Evolutionary conservation across 306 rosid species (phyloP), one percentile per base, ranked within the genome.

Genomic region (Astragalus membranaceus): DNA sequence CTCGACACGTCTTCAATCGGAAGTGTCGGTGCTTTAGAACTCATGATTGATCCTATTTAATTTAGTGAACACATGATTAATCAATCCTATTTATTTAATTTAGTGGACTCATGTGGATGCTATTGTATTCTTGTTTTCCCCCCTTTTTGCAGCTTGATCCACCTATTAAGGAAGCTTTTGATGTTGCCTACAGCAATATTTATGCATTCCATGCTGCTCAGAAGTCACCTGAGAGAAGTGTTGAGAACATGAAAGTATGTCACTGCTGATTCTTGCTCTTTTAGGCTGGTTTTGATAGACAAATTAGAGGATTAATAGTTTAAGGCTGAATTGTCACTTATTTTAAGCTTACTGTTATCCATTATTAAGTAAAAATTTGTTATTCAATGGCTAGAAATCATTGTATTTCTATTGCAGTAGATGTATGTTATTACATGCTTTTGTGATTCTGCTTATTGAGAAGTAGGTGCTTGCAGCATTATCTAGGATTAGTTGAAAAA

Each of bases 191-290:
- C 74, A 84, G 88, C 83, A 94, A 94, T 66, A 94, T 94, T 71
- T 86, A 84, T 76, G 99, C 99, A 14, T 91, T 94, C 80, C 99
- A 91, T 86, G 85, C 82, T 73, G 89, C 91, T 74, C 99, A 94
- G 82, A 91, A 88, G 83, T 85, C 92, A 29, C 80, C 77, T 26
- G 95, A 88, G 70, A 84, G 42, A 80, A 83, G 75, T 81, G 86
- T 94, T 33, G 96, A 94, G 84, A 88, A 94, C 83, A 94, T 94
- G 99, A 86, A 86, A 77, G 99, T 88, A 85, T 72, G 91, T 80
- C 58, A 2, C 41, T 73, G 20, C 44, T 75, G 26, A 20, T 56
- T 69, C 69, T 69, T 64, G 67, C 23, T 52, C 23, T 52, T 64
- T 20, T 63, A 10, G 35, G 6, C 11, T 76, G 8, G 17, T 51